Percentiles rank a stretch among this genome's conserved stretches.
Conservation (phyloP, 179 eudicot genomes). For the Nepenthes alata region DNA sequence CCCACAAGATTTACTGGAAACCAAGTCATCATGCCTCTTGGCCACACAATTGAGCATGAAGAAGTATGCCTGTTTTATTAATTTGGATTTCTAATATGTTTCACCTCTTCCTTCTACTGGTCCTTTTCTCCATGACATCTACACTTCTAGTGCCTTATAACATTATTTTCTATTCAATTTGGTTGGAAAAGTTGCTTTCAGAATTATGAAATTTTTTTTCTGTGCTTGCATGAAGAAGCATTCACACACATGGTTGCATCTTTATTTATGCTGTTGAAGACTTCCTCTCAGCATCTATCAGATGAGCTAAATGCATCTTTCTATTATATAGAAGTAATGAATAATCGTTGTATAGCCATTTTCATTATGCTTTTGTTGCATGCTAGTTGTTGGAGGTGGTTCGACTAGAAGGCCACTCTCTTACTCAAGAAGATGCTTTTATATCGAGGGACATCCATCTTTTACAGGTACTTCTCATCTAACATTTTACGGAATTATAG, state of each 20-base stretch:
- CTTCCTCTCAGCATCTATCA: not conserved
- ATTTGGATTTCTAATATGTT: not conserved
- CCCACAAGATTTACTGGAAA: conserved; percentile 29
- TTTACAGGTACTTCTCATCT: conserved; percentile 42
- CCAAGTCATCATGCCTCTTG: conserved; percentile 34
- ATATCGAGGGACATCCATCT: conserved; percentile 79
- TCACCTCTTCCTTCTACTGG: not conserved
- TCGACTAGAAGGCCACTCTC: conserved; percentile 77
- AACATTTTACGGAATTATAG: too few species aligned
- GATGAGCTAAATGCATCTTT: not conserved
- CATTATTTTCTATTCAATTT: not conserved
- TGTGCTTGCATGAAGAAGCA: not conserved
- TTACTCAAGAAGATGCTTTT: conserved; percentile 76
- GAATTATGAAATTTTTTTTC: too few species aligned
- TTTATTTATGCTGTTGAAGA: not conserved
- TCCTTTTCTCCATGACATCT: not conserved
- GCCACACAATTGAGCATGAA: conserved; percentile 37
- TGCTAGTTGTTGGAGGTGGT: conserved; percentile 78
- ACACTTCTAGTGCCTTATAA: not conserved
- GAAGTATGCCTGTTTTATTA: conserved; percentile 18
- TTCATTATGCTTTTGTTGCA: not conserved
- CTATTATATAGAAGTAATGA: not conserved
- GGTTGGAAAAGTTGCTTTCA: not conserved
- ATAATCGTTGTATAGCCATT: too few species aligned
- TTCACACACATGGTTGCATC: not conserved